Conservation (phyloP, 2,329 filamentous ascomycete species). For the Pseudocercospora ulei region DNA sequence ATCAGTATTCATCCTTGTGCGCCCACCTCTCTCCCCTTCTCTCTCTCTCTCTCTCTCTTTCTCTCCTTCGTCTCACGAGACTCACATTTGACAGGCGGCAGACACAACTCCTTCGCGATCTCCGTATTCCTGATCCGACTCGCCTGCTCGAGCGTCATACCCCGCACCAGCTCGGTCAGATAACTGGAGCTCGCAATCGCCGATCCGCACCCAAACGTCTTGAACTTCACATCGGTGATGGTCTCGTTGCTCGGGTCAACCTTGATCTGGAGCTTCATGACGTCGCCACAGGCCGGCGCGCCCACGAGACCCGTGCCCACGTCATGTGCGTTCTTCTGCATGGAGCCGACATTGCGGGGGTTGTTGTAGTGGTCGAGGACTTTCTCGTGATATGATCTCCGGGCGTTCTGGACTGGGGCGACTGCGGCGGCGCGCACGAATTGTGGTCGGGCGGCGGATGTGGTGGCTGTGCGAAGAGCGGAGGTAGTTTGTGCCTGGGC, state of each 20-base stretch:
- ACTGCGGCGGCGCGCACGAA: conserved; percentile 38
- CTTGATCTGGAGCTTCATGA: conserved; percentile 89
- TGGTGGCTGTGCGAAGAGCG: conserved; percentile 42
- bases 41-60: neutral
- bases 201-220: conserved; percentile 90
- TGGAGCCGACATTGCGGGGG: conserved; percentile 67
- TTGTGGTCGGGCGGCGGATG: conserved; percentile 42
- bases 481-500: conserved; percentile 47
- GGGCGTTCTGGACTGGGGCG: conserved; percentile 36
- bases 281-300: conserved; percentile 82
- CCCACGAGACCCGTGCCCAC: conserved; percentile 87
- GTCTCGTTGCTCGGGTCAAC: conserved; percentile 80
- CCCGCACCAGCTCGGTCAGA: conserved; percentile 83
- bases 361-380: conserved; percentile 73
- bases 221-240: conserved; percentile 93
- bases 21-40: neutral
- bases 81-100: conserved; percentile 78
- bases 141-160: conserved; percentile 93
- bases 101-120: conserved; percentile 89
- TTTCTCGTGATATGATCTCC: conserved; percentile 56
- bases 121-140: conserved; percentile 90
- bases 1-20: conserved; percentile 8
- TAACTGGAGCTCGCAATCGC: conserved; percentile 94
- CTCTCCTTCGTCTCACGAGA: no score
- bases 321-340: conserved; percentile 67